These are phyloP conservation scores for Cystofilobasidium ferigula DNA, from an alignment of 768 basidiomycete genomes.

Conservation along the genomic window DNA sequence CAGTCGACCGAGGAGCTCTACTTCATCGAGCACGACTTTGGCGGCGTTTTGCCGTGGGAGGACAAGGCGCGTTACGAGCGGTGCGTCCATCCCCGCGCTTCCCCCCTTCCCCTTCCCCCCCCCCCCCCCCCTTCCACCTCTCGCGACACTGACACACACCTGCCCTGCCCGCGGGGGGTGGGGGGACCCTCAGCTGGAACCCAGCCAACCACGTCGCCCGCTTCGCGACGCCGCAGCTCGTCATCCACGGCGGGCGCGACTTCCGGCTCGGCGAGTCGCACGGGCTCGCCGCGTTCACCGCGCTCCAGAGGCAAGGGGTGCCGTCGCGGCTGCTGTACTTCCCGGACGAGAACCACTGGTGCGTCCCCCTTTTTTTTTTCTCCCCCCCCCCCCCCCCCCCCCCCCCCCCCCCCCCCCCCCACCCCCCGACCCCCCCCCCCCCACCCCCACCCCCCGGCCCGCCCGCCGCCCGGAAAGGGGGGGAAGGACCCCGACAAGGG, in stretches of 20 bases:
- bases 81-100: slow-evolving; percentile 28
- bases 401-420: too few species aligned
- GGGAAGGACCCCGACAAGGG: too few species aligned
- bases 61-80: slow-evolving; percentile 26
- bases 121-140: neutral
- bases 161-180: slow-evolving; percentile 24
- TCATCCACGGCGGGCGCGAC: slow-evolving; percentile 69
- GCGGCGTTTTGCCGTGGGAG: slow-evolving; percentile 30
- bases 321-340: slow-evolving; percentile 70
- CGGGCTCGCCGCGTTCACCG: slow-evolving; percentile 72
- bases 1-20: slow-evolving; percentile 73
- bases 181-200: slow-evolving; percentile 57
- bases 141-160: neutral
- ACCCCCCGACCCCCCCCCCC: too few species aligned
- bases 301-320: slow-evolving; percentile 60
- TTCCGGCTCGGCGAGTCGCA: slow-evolving; percentile 49
- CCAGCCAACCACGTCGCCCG: slow-evolving; percentile 70
- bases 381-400: neutral
- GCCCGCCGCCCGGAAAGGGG: too few species aligned
- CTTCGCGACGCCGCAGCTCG: slow-evolving; percentile 74
- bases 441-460: too few species aligned
- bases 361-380: slow-evolving; percentile 3
- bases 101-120: slow-evolving; percentile 27
- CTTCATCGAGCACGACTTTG: slow-evolving; percentile 30
- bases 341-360: slow-evolving; percentile 87